Evolutionary conservation across 2,329 filamentous ascomycete genomes (phyloP).

Genomic region (Aspergillus sp.): DNA sequence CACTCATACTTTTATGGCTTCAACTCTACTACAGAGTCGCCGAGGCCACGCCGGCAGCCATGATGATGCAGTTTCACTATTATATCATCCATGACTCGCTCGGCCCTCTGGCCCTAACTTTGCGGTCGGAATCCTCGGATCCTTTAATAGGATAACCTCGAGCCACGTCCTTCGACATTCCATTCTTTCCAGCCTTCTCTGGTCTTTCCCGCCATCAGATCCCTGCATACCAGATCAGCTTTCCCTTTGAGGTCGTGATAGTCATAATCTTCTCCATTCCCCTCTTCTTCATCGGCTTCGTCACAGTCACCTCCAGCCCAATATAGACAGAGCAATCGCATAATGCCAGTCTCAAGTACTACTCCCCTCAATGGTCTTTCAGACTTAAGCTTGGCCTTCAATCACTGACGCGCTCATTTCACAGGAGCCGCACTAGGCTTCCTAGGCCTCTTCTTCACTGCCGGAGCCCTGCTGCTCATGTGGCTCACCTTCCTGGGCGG

Average conservation of each 20-base stretch:
- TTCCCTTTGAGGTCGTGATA: slow-evolving; percentile 17
- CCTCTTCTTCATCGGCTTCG: not conserved
- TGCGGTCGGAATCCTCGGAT: slow-evolving; percentile 29
- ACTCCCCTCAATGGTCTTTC: slow-evolving; percentile 2
- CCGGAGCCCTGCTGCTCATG: slow-evolving; percentile 65
- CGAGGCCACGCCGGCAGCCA: not conserved
- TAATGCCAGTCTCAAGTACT: slow-evolving; percentile 41
- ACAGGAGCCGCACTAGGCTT: slow-evolving; percentile 61
- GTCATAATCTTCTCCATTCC: slow-evolving; percentile 5
- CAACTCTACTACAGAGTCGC: slow-evolving; percentile 5
- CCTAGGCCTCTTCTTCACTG: slow-evolving; percentile 64
- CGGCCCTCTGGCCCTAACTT: slow-evolving; percentile 1
- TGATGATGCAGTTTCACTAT: slow-evolving; percentile 29
- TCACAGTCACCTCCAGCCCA: not conserved
- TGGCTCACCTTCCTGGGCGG: slow-evolving; percentile 70
- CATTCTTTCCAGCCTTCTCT: slow-evolving; percentile 8
- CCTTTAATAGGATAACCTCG: slow-evolving; percentile 24
- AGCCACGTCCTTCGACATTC: slow-evolving; percentile 11
- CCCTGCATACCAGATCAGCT: slow-evolving; percentile 8
- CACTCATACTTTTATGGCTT: slow-evolving; percentile 13
- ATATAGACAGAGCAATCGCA: slow-evolving; percentile 6
- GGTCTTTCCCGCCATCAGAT: slow-evolving; percentile 5
- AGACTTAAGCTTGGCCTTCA: not conserved
- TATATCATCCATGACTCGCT: slow-evolving; percentile 33
- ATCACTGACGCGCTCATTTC: slow-evolving; percentile 15